phyloP scores from a whole-genome alignment of 805 yeast genomes.

The Pichia eremophila region DNA sequence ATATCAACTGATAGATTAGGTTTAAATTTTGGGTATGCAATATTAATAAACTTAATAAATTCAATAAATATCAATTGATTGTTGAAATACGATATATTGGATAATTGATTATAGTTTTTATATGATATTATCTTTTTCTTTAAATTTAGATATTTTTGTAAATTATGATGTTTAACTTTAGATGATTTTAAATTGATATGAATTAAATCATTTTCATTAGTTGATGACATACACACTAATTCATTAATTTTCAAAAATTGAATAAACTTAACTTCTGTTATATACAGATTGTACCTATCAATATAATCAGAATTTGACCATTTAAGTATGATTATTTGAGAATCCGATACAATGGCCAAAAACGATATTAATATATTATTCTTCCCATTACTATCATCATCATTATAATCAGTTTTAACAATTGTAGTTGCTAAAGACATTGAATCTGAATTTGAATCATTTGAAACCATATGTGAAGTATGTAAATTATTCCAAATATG shows the following conservation, averaged over 20 bases:
- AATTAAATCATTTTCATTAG: conserved; percentile 7
- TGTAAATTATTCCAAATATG: conserved; percentile 4
- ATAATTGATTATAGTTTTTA: background rate
- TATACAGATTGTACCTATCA: conserved; percentile 7
- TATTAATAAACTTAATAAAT: conserved; percentile 16
- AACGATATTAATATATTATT: conserved; percentile 1
- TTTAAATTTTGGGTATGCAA: conserved; percentile 8
- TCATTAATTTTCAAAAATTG: conserved; percentile 2
- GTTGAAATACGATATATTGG: conserved; percentile 6
- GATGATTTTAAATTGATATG: conserved; percentile 2
- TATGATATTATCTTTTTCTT: conserved; percentile 1
- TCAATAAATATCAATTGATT: conserved; percentile 21
- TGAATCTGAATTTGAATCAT: conserved; percentile 18
- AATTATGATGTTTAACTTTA: conserved; percentile 2
- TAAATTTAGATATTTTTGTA: background rate
- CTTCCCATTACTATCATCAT: background rate
- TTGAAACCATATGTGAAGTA: background rate
- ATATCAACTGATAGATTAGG: background rate
- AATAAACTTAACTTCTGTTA: conserved; percentile 3
- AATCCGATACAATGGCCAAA: conserved; percentile 1
- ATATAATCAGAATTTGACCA: conserved; percentile 4
- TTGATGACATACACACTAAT: conserved; percentile 2
- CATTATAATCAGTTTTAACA: background rate
- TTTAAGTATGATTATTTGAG: conserved; percentile 8
- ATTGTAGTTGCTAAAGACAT: conserved; percentile 24